Evolutionary conservation across 1,139 yeast genomes (phyloP), one percentile per base, ranked within the genome.

Genomic region (Meyerozyma athensensis): DNA sequence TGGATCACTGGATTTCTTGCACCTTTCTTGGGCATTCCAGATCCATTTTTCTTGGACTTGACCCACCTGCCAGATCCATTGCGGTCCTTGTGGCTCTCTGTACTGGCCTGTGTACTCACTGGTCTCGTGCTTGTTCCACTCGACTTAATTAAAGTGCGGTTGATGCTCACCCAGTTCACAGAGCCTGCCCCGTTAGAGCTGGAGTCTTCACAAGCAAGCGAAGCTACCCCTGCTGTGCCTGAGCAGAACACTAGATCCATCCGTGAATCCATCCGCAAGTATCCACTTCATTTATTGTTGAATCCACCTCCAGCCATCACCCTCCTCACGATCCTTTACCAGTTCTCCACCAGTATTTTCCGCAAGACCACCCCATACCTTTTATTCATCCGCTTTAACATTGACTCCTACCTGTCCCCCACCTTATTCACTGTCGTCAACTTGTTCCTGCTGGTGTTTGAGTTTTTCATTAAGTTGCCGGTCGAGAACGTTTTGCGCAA

Each of bases 1-100:
- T 90, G 97, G 97, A 70, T 87, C 33, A 82, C 95, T 0, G 96
- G 96, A 5, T 79, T 90, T 49, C 59, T 87, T 12, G 81, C 96
- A 5, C 92, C 96, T 3, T 68, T 86, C 37, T 63, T 86, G 40
- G 85, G 86, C 12, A 77, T 87, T n/a, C 96, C 96, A 0, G 97
- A 89, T 54, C 96, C 97, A 1, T 80, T 82, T 46, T 84, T 86
- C 56, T 79, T 87, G 45, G 96, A 86, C 48, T 74, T 86, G 44
- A 73, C 87, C 19, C 95, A 85, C 53, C 83, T 92, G 24, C 80
- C 90, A 3, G 87, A 82, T 46, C 89, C 95, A 1, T 63, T 79
- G 40, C 67, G 74, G 37, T 81, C 95, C 12, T 65, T 89, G 19
- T 61, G 79, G 40, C 65, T 87, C 14, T 80, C 87, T 1, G 74